Conservation (phyloP, 768 basidiomycete species). For the Leccinum variicolor region DNA sequence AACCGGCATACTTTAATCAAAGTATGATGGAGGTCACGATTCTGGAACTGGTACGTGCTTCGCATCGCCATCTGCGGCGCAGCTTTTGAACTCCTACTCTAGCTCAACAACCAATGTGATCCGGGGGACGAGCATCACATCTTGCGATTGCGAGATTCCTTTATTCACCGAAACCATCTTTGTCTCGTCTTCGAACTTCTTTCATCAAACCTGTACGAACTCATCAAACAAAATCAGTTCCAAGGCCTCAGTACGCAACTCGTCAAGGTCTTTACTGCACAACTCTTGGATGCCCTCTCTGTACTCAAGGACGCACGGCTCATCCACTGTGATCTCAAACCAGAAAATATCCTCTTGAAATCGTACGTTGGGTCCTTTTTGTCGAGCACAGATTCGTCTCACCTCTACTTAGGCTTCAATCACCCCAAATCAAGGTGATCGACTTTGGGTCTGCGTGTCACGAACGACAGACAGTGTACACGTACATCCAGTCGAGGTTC, state of each 20-base stretch:
- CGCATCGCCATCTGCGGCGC: neutral
- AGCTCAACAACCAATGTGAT: slow-evolving; percentile 95
- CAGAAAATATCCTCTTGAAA: slow-evolving; percentile 96
- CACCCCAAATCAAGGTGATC: slow-evolving; percentile 97
- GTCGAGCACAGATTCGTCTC: neutral
- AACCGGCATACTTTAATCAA: slow-evolving; percentile 99
- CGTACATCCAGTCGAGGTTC: slow-evolving; percentile 98
- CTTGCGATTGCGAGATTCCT: slow-evolving; percentile 89
- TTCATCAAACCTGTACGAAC: slow-evolving; percentile 95
- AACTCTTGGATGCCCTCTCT: slow-evolving; percentile 87
- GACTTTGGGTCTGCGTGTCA: slow-evolving; percentile 99
- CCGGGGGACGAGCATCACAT: slow-evolving; percentile 96
- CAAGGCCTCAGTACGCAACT: slow-evolving; percentile 95
- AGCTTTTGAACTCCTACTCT: slow-evolving; percentile 2
- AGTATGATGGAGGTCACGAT: slow-evolving; percentile 99
- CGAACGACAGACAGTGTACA: slow-evolving; percentile 99
- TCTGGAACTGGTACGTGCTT: slow-evolving; percentile 75
- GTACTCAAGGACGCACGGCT: slow-evolving; percentile 93
- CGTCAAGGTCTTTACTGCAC: slow-evolving; percentile 97
- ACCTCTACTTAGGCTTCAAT: slow-evolving; percentile 66
- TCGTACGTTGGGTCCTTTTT: slow-evolving; percentile 50
- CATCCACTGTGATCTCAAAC: slow-evolving; percentile 98
- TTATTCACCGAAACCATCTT: slow-evolving; percentile 94
- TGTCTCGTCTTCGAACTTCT: slow-evolving; percentile 98
- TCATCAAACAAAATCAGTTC: slow-evolving; percentile 99